These are phyloP conservation scores for Stenogyne calaminthoides DNA, from an alignment of 305 asterid genomes.

Conservation along the genomic window DNA sequence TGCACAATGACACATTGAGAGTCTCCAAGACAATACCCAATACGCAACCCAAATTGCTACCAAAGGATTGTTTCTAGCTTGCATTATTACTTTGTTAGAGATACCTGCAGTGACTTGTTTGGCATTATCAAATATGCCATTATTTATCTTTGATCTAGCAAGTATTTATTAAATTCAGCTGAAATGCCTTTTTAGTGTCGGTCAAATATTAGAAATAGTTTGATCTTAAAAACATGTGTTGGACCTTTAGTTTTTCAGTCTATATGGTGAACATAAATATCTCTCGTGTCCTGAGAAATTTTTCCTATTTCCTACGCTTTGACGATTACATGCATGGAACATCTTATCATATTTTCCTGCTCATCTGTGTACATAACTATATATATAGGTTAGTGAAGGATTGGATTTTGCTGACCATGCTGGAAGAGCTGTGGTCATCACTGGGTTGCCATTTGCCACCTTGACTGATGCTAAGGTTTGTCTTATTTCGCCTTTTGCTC, in stretches of 20 bases:
- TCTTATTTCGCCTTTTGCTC: conserved; percentile 29
- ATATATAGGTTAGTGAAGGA: conserved; percentile 92
- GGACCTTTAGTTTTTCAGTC: conserved; percentile 6
- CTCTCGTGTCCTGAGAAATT: background rate
- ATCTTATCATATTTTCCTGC: conserved; percentile 19
- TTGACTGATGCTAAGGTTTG: conserved; percentile 92
- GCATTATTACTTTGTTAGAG: background rate
- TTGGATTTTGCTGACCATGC: conserved; percentile 98
- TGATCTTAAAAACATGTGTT: background rate
- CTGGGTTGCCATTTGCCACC: conserved; percentile 95
- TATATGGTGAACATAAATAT: conserved; percentile 1
- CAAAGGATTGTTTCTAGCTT: conserved; percentile 4
- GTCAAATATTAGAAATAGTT: conserved; percentile 17
- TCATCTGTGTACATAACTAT: background rate
- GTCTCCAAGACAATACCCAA: conserved; percentile 8
- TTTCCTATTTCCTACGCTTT: background rate
- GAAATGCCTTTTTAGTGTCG: conserved; percentile 1
- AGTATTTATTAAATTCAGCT: too few species aligned
- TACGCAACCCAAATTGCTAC: background rate
- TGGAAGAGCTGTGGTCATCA: conserved; percentile 96
- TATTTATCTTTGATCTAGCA: background rate
- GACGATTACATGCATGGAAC: conserved; percentile 2
- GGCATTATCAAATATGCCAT: conserved; percentile 11
- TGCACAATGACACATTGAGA: background rate
- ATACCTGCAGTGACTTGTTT: conserved; percentile 5